A percentile compares a stretch with the other conserved stretches of the same genome.
Conservation (phyloP, 192 early-diverging fungal species). For the Linderina pennispora region DNA sequence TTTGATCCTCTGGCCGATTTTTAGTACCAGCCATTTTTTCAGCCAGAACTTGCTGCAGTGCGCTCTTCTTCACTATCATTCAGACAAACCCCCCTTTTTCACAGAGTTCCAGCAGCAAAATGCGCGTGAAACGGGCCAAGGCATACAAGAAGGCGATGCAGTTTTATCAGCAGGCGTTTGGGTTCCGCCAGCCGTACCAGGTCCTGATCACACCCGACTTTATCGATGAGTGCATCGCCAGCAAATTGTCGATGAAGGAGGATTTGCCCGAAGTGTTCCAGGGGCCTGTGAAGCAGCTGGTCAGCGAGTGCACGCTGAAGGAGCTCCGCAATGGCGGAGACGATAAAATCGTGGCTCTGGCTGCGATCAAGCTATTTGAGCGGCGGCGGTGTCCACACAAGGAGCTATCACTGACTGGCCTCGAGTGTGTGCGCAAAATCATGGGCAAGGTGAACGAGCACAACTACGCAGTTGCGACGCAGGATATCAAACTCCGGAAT, state of each 20-base stretch:
- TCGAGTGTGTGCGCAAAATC: constrained; percentile 69
- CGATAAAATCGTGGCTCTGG: constrained; percentile 53
- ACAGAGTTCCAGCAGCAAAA: too few relatives aligned
- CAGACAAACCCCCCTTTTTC: too few relatives aligned
- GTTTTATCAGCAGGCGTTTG: constrained; percentile 73
- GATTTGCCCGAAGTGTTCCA: constrained; percentile 59
- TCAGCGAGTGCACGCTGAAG: constrained; percentile 69
- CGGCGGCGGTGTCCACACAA: constrained; percentile 75
- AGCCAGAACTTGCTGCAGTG: too few relatives aligned
- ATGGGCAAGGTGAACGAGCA: constrained; percentile 70
- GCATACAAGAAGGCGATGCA: constrained; percentile 75
- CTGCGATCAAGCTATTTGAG: constrained; percentile 65
- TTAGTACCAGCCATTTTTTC: too few relatives aligned
- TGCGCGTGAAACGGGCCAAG: constrained; percentile 83
- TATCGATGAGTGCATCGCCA: constrained; percentile 56
- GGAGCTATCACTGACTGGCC: constrained; percentile 47
- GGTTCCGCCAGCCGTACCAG: constrained; percentile 92
- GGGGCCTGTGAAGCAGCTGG: constrained; percentile 57
- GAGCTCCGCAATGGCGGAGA: constrained; percentile 63
- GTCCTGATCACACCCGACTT: constrained; percentile 83
- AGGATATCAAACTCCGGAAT: constrained; percentile 61
- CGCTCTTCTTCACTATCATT: too few relatives aligned
- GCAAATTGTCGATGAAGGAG: constrained; percentile 58
- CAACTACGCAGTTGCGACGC: constrained; percentile 82
- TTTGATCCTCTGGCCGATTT: too few relatives aligned